Conservation (phyloP, 73 alveolate genomes). For the Symbiodinium pilosum region DNA sequence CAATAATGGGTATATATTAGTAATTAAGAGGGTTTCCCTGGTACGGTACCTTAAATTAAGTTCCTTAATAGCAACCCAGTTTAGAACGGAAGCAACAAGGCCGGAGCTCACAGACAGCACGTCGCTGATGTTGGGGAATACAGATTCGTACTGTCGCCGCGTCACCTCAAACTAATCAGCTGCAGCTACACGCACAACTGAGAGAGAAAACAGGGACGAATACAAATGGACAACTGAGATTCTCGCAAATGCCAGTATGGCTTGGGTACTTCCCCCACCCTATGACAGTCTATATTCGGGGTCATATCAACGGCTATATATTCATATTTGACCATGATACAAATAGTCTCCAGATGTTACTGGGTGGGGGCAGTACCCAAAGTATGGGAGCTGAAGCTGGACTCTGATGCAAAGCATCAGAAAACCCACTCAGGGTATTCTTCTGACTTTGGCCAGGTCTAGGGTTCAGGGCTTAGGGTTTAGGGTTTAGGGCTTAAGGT, state of each 20-base stretch:
- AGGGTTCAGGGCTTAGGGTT: background rate
- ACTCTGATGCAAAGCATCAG: background rate
- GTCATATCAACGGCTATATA: too few species aligned
- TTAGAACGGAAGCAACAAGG: background rate
- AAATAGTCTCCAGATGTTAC: too few species aligned
- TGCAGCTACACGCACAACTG: too few species aligned
- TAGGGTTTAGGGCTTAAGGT: background rate
- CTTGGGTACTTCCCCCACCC: too few species aligned
- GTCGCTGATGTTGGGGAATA: conserved; percentile 74
- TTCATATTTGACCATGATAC: background rate
- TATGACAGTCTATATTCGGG: too few species aligned
- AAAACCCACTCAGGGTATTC: background rate
- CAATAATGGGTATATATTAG: background rate
- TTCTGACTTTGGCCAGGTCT: background rate
- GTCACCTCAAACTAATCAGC: conserved; percentile 27
- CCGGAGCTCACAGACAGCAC: conserved; percentile 32
- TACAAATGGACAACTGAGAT: too few species aligned
- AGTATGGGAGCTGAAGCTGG: too few species aligned
- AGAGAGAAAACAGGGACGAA: too few species aligned
- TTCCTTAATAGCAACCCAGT: too few species aligned
- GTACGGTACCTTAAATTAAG: too few species aligned
- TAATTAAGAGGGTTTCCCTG: background rate
- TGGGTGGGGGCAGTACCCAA: too few species aligned
- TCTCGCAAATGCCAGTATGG: too few species aligned
- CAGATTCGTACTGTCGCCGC: conserved; percentile 48